Base-by-base conservation (phyloP, 192 early-diverging fungal species). In the Haplosporangium gracile region DNA sequence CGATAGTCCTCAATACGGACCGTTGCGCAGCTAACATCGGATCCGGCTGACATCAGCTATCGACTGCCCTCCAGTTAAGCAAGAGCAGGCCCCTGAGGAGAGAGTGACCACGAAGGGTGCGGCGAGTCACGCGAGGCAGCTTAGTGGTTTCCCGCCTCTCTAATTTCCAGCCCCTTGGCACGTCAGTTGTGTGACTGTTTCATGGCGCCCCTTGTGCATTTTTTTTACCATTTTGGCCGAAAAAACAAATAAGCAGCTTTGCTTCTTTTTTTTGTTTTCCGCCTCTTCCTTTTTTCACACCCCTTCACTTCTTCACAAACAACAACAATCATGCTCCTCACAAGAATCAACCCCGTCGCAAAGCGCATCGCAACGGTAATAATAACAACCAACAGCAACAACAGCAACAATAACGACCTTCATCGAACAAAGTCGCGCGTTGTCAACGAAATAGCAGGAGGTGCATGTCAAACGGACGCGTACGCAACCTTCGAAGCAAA, bases 311-410 rank as follows among this genome's bases (percentile, higher is more conserved):
- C n/a, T 60, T 32, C n/a, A 65, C 29, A 65, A 65, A 60, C n/a
- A 65, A 32, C 60, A 63, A 63, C 57, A 60, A 26, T 29, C n/a
- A 82, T 83, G 82, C 77, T 83, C 26, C 82, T 83, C 42, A 57
- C 76, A 53, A 70, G 77, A 77, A 43, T 83, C 68, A 83, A 70
- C 51, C 82, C 76, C 32, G 34, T 83, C 40, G 72, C 82, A 32
- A 83, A 83, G 72, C 82, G 82, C 65, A 42, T 83, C 32, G 82
- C 82, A 15, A 53, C 38, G 76, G 82, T 78, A 83, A 73, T 38
- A 26, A 51, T 29, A 32, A 26, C 36, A 36, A 36, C 2, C 36
- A 36, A 36, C 36, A 65, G 4, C 26, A 65, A 51, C 49, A 51
- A 51, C 49, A 51, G 5, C 49, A 5, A 5, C 49, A 51, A 51